Evolutionary conservation across 805 yeast genomes (phyloP).

Genomic region (Zygosaccharomyces lentus): DNA sequence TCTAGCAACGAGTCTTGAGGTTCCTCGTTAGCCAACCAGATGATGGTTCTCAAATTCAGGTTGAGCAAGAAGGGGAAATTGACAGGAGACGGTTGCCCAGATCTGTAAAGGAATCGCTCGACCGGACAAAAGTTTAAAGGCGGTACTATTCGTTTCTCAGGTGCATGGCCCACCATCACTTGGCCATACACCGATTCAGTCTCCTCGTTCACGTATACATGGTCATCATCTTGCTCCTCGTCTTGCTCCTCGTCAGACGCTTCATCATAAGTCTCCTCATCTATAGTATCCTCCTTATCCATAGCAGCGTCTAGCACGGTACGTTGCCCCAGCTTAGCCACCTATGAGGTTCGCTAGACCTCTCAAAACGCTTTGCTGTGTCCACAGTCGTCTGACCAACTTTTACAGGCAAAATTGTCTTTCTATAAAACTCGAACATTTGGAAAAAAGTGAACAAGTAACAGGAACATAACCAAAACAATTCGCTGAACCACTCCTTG

Average conservation of each 20-base stretch:
- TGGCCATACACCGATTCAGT: slow-evolving; percentile 27
- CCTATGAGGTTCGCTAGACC: not conserved
- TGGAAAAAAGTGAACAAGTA: not conserved
- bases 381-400: not conserved
- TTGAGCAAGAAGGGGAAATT: slow-evolving; percentile 81
- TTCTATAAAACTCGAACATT: not conserved
- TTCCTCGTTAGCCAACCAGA: slow-evolving; percentile 95
- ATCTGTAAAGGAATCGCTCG: slow-evolving; percentile 76
- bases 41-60: slow-evolving; percentile 68
- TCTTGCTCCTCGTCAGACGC: slow-evolving; percentile 26
- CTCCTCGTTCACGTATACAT: slow-evolving; percentile 31
- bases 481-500: not conserved
- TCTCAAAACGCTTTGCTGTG: not conserved
- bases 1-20: slow-evolving; percentile 85
- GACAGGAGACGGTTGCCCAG: slow-evolving; percentile 93
- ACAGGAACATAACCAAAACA: not conserved
- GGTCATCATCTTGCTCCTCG: slow-evolving; percentile 17
- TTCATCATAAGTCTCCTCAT: slow-evolving; percentile 14
- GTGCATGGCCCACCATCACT: slow-evolving; percentile 46
- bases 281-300: slow-evolving; percentile 7
- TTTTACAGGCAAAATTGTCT: not conserved
- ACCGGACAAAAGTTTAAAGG: slow-evolving; percentile 96
- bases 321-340: not conserved
- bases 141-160: slow-evolving; percentile 72
- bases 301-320: not conserved